Base-by-base conservation (phyloP, 2,329 filamentous ascomycete genomes). In the Ophiostoma montium region DNA sequence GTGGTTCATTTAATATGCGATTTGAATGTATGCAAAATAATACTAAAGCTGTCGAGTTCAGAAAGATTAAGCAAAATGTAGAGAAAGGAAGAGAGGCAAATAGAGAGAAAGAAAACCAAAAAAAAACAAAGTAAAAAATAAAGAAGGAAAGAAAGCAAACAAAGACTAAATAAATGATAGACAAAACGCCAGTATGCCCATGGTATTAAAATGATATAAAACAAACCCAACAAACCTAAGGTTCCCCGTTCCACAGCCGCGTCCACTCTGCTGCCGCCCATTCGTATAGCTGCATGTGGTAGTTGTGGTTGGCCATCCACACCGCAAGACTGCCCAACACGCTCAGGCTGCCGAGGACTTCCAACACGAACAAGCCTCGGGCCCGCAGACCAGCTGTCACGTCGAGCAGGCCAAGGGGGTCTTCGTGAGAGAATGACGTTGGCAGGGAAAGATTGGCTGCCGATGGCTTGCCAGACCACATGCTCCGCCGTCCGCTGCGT, bases 391-490 rank as follows among this genome's bases (percentile, higher is more conserved):
- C 75, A 18, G 83, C 78, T 3, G 77, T 76, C 54, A 88, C 74
- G 53, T 80, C 72, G 47, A 94, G 70, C 33, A 95, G 63, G 0
- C 88, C 88, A 0, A 95, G 70, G 1, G 89, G 89, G 62, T 95
- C 89, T 52, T 84, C 74, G 32, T 78, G 72, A 2, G 50, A 31
- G 13, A 56, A 71, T 70, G 44, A 72, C 56, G 43, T 7, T 13
- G 47, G 39, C 11, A 45, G 2, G 3, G 48, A 35, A 1, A 27
- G 18, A 10, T 30, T 18, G 8, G 42, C 18, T 3, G 49, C 19
- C 10, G 46, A 16, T 1, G 35, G 7, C 10, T 42, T 27, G 38
- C 46, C 50, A 15, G 30, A 35, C 47, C 18, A 64, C 52, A 51
- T 32, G 46, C 42, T 47, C 50, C 35, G 44, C 50, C 46, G 51